These are phyloP conservation scores for Podospora fimiseda DNA, from an alignment of 495 filamentous ascomycete genomes.

Conservation along the genomic window DNA sequence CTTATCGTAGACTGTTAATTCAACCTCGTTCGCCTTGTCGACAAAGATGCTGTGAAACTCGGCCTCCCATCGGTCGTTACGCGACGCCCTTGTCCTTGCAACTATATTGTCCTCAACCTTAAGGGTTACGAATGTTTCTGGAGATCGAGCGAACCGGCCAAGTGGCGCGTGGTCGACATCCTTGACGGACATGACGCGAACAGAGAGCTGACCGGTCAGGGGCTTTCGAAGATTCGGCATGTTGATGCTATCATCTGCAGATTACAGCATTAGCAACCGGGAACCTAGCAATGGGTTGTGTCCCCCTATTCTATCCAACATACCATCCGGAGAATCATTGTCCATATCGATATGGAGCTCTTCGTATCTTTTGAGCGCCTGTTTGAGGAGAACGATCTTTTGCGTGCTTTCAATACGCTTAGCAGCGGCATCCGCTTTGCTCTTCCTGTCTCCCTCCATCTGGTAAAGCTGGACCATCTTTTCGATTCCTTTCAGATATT, in stretches of 20 bases:
- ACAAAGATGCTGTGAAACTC: conserved; percentile 87
- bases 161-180: conserved; percentile 93
- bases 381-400: conserved; percentile 93
- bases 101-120: conserved; percentile 94
- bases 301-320: too few species aligned
- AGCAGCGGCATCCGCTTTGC: conserved; percentile 82
- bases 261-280: conserved; percentile 14
- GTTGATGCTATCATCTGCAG: conserved; percentile 89
- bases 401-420: conserved; percentile 89
- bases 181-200: conserved; percentile 79
- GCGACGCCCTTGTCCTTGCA: conserved; percentile 77
- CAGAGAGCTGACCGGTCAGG: conserved; percentile 77
- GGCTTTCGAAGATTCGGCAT: conserved; percentile 91
- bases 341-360: conserved; percentile 97
- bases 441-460: conserved; percentile 97
- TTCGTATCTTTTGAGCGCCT: conserved; percentile 93
- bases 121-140: conserved; percentile 89
- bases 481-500: conserved; percentile 98
- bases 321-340: conserved; percentile 79
- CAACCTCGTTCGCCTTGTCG: conserved; percentile 97
- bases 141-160: conserved; percentile 77
- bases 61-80: conserved; percentile 84
- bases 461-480: conserved; percentile 99
- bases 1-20: conserved; percentile 96
- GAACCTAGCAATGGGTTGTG: too few species aligned